Evolutionary conservation across 225 moss, liverwort and hornwort genomes (phyloP).

Genomic region (Polytrichum formosum): DNA sequence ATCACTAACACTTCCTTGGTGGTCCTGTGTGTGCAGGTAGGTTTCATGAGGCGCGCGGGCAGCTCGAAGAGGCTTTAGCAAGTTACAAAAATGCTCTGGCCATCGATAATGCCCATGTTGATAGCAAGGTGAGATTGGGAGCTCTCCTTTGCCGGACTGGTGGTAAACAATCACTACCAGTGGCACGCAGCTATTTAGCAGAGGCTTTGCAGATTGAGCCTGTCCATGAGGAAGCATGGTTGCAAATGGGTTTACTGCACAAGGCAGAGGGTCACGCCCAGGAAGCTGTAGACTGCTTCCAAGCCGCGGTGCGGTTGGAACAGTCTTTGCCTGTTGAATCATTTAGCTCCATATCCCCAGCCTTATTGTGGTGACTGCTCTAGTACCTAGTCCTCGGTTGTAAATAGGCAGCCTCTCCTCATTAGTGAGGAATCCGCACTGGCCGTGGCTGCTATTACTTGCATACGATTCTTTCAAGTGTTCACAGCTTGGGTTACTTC

Average conservation of each 20-base stretch:
- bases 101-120: slow-evolving; percentile 64
- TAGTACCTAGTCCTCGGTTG: slow-evolving; percentile 17
- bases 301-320: slow-evolving; percentile 77
- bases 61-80: slow-evolving; percentile 75
- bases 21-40: slow-evolving; percentile 26
- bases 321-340: slow-evolving; percentile 79
- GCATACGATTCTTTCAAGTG: too few species aligned
- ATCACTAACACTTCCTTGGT: not conserved
- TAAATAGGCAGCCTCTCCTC: slow-evolving; percentile 4
- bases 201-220: slow-evolving; percentile 90
- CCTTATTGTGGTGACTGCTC: slow-evolving; percentile 66
- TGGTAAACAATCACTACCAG: slow-evolving; percentile 66
- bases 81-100: slow-evolving; percentile 85
- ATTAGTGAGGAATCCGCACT: not conserved
- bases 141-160: slow-evolving; percentile 69
- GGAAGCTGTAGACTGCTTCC: slow-evolving; percentile 88
- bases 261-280: slow-evolving; percentile 71
- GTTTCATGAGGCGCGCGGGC: slow-evolving; percentile 72
- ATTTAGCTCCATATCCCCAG: slow-evolving; percentile 66
- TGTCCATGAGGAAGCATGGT: slow-evolving; percentile 77
- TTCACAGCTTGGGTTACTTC: not conserved
- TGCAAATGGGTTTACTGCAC: slow-evolving; percentile 84
- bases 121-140: slow-evolving; percentile 87
- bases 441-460: not conserved
- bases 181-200: slow-evolving; percentile 87